Conservation (phyloP, 148 eudicot species). For the Vaccinium darrowii region DNA sequence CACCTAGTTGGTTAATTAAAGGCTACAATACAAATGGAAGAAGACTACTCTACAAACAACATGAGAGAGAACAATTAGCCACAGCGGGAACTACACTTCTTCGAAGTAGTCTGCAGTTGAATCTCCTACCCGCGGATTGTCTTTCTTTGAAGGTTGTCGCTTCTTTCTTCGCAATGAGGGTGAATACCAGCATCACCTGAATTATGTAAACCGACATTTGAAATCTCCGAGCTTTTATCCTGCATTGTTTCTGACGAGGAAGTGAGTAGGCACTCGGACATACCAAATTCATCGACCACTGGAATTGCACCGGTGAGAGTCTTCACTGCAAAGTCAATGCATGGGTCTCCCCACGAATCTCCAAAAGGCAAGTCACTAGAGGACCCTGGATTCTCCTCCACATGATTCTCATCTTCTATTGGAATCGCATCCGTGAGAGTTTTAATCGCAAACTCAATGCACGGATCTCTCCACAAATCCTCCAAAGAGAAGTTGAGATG, state of each 20-base stretch:
- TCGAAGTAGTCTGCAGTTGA: neutral
- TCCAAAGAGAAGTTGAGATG: conserved; percentile 31
- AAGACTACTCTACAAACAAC: neutral
- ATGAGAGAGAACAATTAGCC: neutral
- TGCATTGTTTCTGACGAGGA: conserved; percentile 22
- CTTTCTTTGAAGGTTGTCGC: neutral
- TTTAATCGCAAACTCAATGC: conserved; percentile 86
- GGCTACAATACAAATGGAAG: neutral
- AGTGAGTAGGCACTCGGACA: conserved; percentile 20
- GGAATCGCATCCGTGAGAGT: conserved; percentile 68
- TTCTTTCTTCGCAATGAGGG: conserved; percentile 9
- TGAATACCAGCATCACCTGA: conserved; percentile 14
- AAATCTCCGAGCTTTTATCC: conserved; percentile 9
- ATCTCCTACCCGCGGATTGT: neutral
- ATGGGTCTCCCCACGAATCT: conserved; percentile 43
- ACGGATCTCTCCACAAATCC: conserved; percentile 67
- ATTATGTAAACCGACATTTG: conserved; percentile 13
- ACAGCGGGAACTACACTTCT: neutral
- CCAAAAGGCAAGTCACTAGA: conserved; percentile 14
- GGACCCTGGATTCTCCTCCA: conserved; percentile 9
- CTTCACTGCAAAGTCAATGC: conserved; percentile 53
- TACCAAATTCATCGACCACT: conserved; percentile 9
- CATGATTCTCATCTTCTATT: conserved; percentile 21
- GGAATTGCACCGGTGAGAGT: conserved; percentile 47
- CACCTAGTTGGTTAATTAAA: neutral